Percentiles rank a stretch among this genome's conserved stretches.
Evolutionary conservation across 768 basidiomycete species (phyloP).

Genomic region (Lactarius deliciosus): DNA sequence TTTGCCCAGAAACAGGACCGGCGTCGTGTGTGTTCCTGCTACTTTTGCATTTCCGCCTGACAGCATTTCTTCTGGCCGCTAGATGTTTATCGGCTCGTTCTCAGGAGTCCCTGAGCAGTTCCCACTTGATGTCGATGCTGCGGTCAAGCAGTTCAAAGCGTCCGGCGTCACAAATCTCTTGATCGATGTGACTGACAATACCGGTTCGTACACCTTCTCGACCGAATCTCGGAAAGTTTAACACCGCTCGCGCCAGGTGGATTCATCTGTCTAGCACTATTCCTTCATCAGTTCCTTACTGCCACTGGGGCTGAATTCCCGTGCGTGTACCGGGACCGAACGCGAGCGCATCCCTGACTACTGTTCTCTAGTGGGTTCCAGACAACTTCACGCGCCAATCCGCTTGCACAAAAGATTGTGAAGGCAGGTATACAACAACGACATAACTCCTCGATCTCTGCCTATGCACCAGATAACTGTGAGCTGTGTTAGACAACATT

Average conservation of each 20-base stretch:
- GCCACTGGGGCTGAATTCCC: slow-evolving; percentile 52
- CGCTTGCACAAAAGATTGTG: slow-evolving; percentile 59
- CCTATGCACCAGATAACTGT: slow-evolving; percentile 55
- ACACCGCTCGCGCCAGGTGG: slow-evolving; percentile 42
- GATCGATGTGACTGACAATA: slow-evolving; percentile 62
- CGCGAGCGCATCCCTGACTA: not conserved
- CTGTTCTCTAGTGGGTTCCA: slow-evolving; percentile 50
- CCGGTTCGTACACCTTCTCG: slow-evolving; percentile 40
- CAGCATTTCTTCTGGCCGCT: slow-evolving; percentile 12
- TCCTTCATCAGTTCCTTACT: slow-evolving; percentile 56
- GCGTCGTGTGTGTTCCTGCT: slow-evolving; percentile 46
- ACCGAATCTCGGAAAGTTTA: not conserved
- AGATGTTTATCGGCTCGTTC: slow-evolving; percentile 67
- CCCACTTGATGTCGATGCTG: slow-evolving; percentile 50
- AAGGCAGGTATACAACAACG: slow-evolving; percentile 49
- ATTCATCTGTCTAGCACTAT: slow-evolving; percentile 59
- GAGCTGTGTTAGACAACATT: slow-evolving; percentile 25
- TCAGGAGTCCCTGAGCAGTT: slow-evolving; percentile 50
- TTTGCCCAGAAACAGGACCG: slow-evolving; percentile 55
- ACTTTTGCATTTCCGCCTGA: not conserved
- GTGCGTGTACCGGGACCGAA: slow-evolving; percentile 37
- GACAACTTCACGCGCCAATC: slow-evolving; percentile 52
- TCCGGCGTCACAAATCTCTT: slow-evolving; percentile 51
- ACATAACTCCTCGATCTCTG: slow-evolving; percentile 38
- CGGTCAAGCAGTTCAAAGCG: slow-evolving; percentile 46